A percentile compares a stretch with the other conserved stretches of the same genome.
These are phyloP conservation scores for Solanum gracilifrons DNA, from an alignment of 257 asterid species.

Conservation along the genomic window DNA sequence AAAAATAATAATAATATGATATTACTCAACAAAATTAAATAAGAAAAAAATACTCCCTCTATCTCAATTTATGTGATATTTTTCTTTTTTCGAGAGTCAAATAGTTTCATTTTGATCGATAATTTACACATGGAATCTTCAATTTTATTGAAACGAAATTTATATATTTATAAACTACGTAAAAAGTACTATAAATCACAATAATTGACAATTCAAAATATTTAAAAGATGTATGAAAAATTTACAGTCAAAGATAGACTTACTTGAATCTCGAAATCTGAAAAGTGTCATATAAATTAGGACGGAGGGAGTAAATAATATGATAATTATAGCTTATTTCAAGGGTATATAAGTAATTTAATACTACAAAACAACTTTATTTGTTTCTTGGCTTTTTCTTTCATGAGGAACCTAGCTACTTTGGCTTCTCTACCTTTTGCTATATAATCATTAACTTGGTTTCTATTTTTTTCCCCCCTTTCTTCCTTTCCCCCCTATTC, in stretches of 20 bases:
- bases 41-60: background rate
- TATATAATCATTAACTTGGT: conserved; percentile 19
- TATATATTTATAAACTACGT: too few species aligned
- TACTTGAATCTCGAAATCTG: background rate
- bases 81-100: too few species aligned
- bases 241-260: background rate
- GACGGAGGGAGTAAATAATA: background rate
- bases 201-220: background rate
- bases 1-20: background rate
- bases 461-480: conserved; percentile 14
- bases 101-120: too few species aligned
- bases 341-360: background rate
- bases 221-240: background rate
- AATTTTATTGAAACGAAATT: too few species aligned
- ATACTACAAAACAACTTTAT: background rate
- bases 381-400: conserved; percentile 34
- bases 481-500: conserved; percentile 2
- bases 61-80: too few species aligned
- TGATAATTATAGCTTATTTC: background rate
- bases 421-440: background rate
- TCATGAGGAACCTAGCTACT: background rate
- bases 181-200: too few species aligned
- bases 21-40: background rate
- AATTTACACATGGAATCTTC: too few species aligned
- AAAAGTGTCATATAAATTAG: background rate